Evolutionary conservation across 371 early-diverging fungal genomes (phyloP), one percentile per base, ranked within the genome.

Genomic region (Apophysomyces variabilis): DNA sequence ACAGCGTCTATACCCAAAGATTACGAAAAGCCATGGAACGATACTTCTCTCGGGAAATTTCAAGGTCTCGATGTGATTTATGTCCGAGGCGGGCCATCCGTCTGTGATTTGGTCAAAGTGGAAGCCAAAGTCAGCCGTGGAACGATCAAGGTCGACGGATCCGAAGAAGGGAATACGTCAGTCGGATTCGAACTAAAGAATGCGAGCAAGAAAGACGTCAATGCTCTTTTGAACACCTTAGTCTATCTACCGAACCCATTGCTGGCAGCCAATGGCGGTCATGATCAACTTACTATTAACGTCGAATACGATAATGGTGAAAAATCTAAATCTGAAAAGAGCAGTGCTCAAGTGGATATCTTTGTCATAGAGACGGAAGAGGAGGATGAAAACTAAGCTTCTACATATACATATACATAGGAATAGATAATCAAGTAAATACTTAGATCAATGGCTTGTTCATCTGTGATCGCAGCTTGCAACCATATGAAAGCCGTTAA

Each of bases 21-120:
- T n/a, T 70, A 75, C 14, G 46, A 64, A 21, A 57, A 62, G 6
- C 37, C 71, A 21, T 62, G 84, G 7, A 61, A 65, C 16, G 78
- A 77, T 11, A 73, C 83, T 38, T 57, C 69, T 1, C 77, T 79
- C 7, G 88, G 88, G 0, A 72, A 78, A 45, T 84, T 86, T 70
- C 83, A 78, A 64, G 88, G 88, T 1, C 58, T 86, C 7, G 78
- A 85, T 60, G 82, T 81, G 0, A 69, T 88, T 7, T 88, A 81
- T 68, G 71, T 86, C 5, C 80, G 85, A 11, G 88, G 88, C 38
- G 79, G 79, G 0, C 77, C 80, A 13, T 65, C 71, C 11, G 46
- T 43, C 7, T 60, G 73, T 1, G 50, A 62, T 7, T 58, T 68
- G 18, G 71, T 74, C 8, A 64, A 59, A 0, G 58, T 83, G 2